Base-by-base conservation (phyloP, 352 stramenopile species). In the Pythium phragmitis region DNA sequence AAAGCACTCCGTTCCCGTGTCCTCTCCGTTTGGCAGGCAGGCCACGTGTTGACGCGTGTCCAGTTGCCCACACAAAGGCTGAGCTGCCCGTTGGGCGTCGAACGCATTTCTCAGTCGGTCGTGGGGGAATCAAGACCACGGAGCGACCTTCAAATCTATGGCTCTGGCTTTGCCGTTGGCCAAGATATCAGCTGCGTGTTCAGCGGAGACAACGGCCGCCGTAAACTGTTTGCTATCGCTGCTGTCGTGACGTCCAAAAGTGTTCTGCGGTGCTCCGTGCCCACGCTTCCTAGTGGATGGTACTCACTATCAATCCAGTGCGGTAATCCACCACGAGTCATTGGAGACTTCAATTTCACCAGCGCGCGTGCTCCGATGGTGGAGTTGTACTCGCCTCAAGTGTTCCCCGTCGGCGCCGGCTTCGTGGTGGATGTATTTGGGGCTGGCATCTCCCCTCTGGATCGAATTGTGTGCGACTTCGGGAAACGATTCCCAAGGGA, bases 361-460 rank as follows among this genome's bases (percentile, higher is more conserved):
- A 23, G 17, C 0, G 33, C 41, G 12, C 4, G 49, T 14, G n/a
- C 11, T 4, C 67, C 67, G 28, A 28, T 55, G 13, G 67, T 47
- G 7, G 55, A 66, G 6, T 16, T 60, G 16, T 73, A 65, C 56
- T 51, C 48, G 1, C 67, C 67, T 19, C 67, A 73, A 55, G 37
- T 73, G 23, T 68, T 73, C 33, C 60, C 57, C 16, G 28, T 67
- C 14, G 33, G 50, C 41, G 19, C 36, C 6, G 45, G 28, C 23
- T 63, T 46, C n/a, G 11, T 30, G 1, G 30, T 73, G n/a, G 60
- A 73, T 12, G 23, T 73, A 5, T 60, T 62, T 39, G 67, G 67
- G 6, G 43, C 41, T 14, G 51, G 39, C 21, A 69, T 73, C 58
- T 60, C 67, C 5, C 55, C 67, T 1, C 16, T n/a, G 21, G 28